phyloP scores from a whole-genome alignment of 2,329 filamentous ascomycete species.

The Aotearoamyces nothofagi region DNA sequence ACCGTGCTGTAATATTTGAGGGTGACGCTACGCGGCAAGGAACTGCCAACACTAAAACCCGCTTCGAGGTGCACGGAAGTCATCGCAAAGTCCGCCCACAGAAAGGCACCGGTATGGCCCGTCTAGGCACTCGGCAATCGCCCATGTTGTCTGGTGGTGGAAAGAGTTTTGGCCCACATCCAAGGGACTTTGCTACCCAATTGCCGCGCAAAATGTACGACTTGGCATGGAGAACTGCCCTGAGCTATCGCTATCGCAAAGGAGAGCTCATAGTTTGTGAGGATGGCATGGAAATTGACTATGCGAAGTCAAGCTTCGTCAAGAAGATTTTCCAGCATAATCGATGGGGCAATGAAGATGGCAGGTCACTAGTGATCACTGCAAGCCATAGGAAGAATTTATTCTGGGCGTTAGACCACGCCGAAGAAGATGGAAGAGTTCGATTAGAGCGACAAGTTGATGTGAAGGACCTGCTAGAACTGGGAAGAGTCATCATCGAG shows the following conservation, averaged over 20 bases:
- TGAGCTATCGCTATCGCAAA: slow-evolving; percentile 78
- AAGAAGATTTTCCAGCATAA: slow-evolving; percentile 56
- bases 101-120: slow-evolving; percentile 72
- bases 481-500: slow-evolving; percentile 77
- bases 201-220: slow-evolving; percentile 88
- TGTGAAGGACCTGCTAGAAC: slow-evolving; percentile 85
- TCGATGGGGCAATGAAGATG: slow-evolving; percentile 48
- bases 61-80: slow-evolving; percentile 72
- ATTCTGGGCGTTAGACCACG: slow-evolving; percentile 47
- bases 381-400: slow-evolving; percentile 43
- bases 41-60: slow-evolving; percentile 69
- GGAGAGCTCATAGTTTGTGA: slow-evolving; percentile 81
- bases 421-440: slow-evolving; percentile 52
- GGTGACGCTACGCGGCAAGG: slow-evolving; percentile 79
- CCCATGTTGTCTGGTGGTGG: slow-evolving; percentile 76
- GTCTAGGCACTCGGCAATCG: slow-evolving; percentile 66
- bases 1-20: slow-evolving; percentile 85
- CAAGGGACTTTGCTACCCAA: slow-evolving; percentile 74
- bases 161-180: slow-evolving; percentile 79
- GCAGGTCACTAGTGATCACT: slow-evolving; percentile 65
- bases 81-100: slow-evolving; percentile 70
- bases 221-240: slow-evolving; percentile 82
- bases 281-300: slow-evolving; percentile 52
- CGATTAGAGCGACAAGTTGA: slow-evolving; percentile 68
- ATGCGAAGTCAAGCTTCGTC: slow-evolving; percentile 38